phyloP scores from a whole-genome alignment of 495 filamentous ascomycete genomes.

The Penicillium fimorum region DNA sequence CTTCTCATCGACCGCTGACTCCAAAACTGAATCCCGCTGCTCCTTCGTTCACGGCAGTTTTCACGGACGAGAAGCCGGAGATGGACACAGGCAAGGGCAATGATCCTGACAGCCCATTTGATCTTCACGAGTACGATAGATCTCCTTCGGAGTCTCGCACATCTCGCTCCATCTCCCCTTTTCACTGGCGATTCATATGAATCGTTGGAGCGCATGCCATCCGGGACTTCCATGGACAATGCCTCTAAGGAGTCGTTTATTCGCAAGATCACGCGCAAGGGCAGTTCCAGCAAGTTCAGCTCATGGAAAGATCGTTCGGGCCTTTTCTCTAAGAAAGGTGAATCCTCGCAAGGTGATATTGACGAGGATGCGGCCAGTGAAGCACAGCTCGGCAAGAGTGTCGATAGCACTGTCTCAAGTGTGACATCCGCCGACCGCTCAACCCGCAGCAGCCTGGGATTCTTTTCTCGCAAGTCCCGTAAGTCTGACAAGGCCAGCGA shows the following conservation, averaged over 20 bases:
- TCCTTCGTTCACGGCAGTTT: slow-evolving; percentile 56
- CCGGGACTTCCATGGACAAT: slow-evolving; percentile 64
- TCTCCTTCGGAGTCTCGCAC: slow-evolving; percentile 62
- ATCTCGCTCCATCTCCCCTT: slow-evolving; percentile 61
- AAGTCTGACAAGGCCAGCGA: slow-evolving; percentile 47
- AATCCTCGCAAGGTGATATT: slow-evolving; percentile 49
- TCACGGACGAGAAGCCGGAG: slow-evolving; percentile 43
- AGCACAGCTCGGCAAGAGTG: slow-evolving; percentile 47
- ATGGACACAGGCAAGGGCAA: slow-evolving; percentile 38
- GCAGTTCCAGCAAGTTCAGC: slow-evolving; percentile 77
- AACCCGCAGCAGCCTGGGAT: slow-evolving; percentile 46
- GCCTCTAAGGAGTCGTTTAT: slow-evolving; percentile 61
- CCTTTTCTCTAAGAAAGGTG: slow-evolving; percentile 62
- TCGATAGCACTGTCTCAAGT: slow-evolving; percentile 47
- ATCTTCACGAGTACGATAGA: slow-evolving; percentile 46
- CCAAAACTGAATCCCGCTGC: slow-evolving; percentile 62
- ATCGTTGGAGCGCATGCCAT: slow-evolving; percentile 67
- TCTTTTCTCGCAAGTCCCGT: slow-evolving; percentile 52
- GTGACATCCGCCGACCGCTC: slow-evolving; percentile 46
- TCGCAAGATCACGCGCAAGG: slow-evolving; percentile 74
- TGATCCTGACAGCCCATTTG: slow-evolving; percentile 35
- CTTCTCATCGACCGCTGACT: slow-evolving; percentile 53
- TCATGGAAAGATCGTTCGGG: slow-evolving; percentile 66
- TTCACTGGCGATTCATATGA: slow-evolving; percentile 70
- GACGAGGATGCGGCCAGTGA: slow-evolving; percentile 49